Conservation (phyloP, 768 basidiomycete species). For the Rhizopogon sp. region DNA sequence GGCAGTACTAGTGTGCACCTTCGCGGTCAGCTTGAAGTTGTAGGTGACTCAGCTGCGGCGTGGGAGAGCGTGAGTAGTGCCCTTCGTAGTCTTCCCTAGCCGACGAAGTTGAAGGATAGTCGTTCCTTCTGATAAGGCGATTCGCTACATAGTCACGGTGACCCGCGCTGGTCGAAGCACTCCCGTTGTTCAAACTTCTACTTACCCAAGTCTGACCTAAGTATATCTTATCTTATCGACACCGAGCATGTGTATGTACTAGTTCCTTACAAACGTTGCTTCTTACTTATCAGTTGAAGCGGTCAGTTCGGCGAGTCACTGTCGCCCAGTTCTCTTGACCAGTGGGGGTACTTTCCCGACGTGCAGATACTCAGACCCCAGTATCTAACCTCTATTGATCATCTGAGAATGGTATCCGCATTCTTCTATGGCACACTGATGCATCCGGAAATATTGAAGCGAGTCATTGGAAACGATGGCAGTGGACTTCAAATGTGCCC, state of each 20-base stretch:
- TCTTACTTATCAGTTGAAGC: slow-evolving; percentile 1
- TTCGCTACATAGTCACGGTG: no score
- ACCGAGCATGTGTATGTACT: background rate
- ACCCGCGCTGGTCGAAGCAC: no score
- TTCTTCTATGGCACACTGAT: slow-evolving; percentile 93
- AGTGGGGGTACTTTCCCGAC: background rate
- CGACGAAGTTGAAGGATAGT: no score
- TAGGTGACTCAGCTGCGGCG: no score
- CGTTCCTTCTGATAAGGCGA: no score
- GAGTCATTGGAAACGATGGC: slow-evolving; percentile 71
- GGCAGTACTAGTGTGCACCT: background rate
- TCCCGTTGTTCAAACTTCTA: background rate
- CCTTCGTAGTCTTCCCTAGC: no score
- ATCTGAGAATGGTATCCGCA: slow-evolving; percentile 34
- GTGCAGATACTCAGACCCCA: background rate
- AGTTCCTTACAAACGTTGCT: background rate
- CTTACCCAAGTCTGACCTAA: background rate
- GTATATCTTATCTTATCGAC: background rate
- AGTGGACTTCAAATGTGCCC: slow-evolving; percentile 60
- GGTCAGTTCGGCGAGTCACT: background rate
- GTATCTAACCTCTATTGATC: background rate
- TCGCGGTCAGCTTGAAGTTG: no score
- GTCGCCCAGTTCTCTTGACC: background rate
- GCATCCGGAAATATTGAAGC: slow-evolving; percentile 76
- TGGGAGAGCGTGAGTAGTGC: no score